Percentiles rank a stretch among this genome's conserved stretches.
These are phyloP conservation scores for Psilocybe cyanescens DNA, from an alignment of 768 basidiomycete species.

Conservation along the genomic window DNA sequence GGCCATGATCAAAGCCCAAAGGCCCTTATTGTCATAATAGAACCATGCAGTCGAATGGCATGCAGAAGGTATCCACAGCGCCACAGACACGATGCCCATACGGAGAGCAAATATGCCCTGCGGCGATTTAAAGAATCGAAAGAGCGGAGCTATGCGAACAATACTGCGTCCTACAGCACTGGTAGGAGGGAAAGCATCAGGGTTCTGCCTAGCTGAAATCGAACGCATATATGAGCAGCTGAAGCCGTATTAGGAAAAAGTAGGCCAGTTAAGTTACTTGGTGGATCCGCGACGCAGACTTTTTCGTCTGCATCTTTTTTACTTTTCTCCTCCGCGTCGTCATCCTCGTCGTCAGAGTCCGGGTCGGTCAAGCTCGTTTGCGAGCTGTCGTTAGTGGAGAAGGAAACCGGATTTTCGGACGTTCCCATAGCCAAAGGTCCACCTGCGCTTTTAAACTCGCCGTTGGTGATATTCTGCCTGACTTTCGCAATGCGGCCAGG, in stretches of 20 bases:
- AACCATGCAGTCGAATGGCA: slow-evolving; percentile 42
- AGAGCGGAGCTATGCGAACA: slow-evolving; percentile 32
- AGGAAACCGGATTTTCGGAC: slow-evolving; percentile 36
- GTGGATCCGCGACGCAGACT: slow-evolving; percentile 5
- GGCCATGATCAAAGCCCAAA: slow-evolving; percentile 51
- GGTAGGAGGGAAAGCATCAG: slow-evolving; percentile 46
- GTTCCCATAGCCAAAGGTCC: slow-evolving; percentile 41
- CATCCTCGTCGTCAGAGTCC: slow-evolving; percentile 8
- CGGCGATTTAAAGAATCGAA: slow-evolving; percentile 43
- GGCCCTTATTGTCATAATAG: slow-evolving; percentile 43
- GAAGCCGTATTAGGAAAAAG: not conserved
- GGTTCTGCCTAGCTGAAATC: slow-evolving; percentile 31
- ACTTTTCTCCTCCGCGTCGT: slow-evolving; percentile 14
- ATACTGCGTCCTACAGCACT: slow-evolving; percentile 36
- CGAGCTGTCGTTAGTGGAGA: slow-evolving; percentile 18
- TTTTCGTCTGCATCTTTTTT: slow-evolving; percentile 1
- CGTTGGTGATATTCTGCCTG: slow-evolving; percentile 36
- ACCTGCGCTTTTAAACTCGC: slow-evolving; percentile 26
- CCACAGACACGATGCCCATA: slow-evolving; percentile 41
- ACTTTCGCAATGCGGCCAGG: slow-evolving; percentile 45
- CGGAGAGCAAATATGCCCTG: slow-evolving; percentile 46
- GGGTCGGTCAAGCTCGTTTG: slow-evolving; percentile 6
- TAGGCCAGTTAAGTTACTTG: slow-evolving; percentile 7
- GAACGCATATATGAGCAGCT: not conserved
- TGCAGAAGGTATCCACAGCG: slow-evolving; percentile 46